Evolutionary conservation across 768 basidiomycete genomes (phyloP), one percentile per base, ranked within the genome.

Genomic region (Daedaleopsis nitida): DNA sequence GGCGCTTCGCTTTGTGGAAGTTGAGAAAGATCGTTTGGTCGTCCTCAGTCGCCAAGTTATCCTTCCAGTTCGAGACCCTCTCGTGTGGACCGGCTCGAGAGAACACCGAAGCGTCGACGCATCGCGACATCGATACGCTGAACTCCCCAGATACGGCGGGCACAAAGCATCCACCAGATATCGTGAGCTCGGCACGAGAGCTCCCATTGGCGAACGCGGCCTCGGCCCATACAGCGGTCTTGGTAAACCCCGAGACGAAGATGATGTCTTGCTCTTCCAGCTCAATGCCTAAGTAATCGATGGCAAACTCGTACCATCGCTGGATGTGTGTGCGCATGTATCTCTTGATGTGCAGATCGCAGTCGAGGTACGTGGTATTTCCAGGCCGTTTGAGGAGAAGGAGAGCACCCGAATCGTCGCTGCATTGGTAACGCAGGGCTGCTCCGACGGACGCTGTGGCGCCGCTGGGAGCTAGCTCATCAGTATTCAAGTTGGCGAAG

Each of bases 21-120:
- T 45, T 45, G 11, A 63, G 45, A 52, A 63, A 63, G 12, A 63
- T 52, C 27, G 52, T 54, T 24, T 63, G 62, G 44, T 63, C 57
- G 21, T 47, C 1, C 19, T 47, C 45, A 3, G 17, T 19, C 3
- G 45, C 4, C 4, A 4, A 6, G 11, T 47, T 17, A 3, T 47
- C 45, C 10, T n/a, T 47, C 45, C 45, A 47, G 5, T 24, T 21
- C 1, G 49, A 13, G 8, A 50, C 49, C n/a, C 49, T 19, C 13
- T 34, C 32, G 3, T 3, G 6, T 6, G 49, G 49, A 2, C 49
- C 49, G 5, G 12, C 27, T 9, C 49, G 49, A n/a, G 32, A 12
- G 27, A 50, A 50, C 21, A 50, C 49, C 24, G 49, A 50, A 1
- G 49, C 32, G 14, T 24, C 23, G 1, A 16, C 5, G 49, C 32